Base-by-base conservation (phyloP, 2,329 filamentous ascomycete genomes). In the Trichoderma sp. region DNA sequence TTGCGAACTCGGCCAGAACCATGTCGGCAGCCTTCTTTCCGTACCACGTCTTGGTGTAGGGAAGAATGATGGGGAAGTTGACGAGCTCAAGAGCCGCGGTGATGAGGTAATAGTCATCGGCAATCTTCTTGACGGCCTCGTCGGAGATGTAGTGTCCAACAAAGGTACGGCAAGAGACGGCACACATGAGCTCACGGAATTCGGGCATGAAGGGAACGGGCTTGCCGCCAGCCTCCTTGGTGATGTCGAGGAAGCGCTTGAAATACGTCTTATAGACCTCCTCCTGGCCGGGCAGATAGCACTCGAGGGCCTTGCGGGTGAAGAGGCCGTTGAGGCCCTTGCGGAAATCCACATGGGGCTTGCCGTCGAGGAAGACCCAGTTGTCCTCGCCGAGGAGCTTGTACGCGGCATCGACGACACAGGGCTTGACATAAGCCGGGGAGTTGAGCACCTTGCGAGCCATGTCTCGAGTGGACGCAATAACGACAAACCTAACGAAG, bases 331-430 rank as follows among this genome's bases (percentile, higher is more conserved):
- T 98, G 72, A 99, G 85, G 64, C 95, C 95, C 84, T 97, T 98
- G 78, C 95, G 94, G 82, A 95, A 99, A 76, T 98, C 95, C 73
- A 97, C 92, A 75, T 99, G 95, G 45, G 89, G 89, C 82, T 94
- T 96, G 76, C 95, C 95, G 77, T 98, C 94, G 72, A 99, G 84
- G 82, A 98, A 98, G 19, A 98, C 95, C 93, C 94, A 99, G 83
- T 97, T 97, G 75, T 91, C 90, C 70, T 89, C 87, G 69, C 95
- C 92, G 63, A 99, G 89, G 60, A 99, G 91, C 83, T 98, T 98
- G 81, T 93, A 90, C 22, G 95, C 95, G 69, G 90, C 89, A 78
- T 98, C 94, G 71, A 99, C 95, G 70, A 99, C 94, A 76, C 94
- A 98, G 50, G 95, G 95, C 83, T 97, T 97, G 78, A 97, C 93